Evolutionary conservation across 352 stramenopile genomes (phyloP), one percentile per base, ranked within the genome.

Genomic region (Globisporangium abappressorium): DNA sequence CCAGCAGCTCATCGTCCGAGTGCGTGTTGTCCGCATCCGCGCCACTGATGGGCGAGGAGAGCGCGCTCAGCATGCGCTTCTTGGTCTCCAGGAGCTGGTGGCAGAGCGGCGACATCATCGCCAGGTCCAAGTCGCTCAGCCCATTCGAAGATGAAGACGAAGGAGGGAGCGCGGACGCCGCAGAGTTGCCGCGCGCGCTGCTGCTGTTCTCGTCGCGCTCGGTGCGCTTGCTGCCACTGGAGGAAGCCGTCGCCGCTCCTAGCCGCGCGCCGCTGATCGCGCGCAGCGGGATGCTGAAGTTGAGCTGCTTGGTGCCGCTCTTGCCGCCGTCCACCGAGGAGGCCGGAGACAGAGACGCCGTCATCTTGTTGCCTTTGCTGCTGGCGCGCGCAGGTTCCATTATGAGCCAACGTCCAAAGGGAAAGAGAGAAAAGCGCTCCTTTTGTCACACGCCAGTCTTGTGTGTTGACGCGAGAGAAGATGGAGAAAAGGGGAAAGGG

Each of bases 1-100:
- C 75, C 62, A 77, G 64, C 28, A 66, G 46, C 24, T 84, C 77
- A 1, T 84, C 77, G 69, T 84, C 77, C n/a, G 75, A 82, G 46
- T 66, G 77, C 43, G 73, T 69, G 65, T 84, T 80, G 64, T 69
- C 74, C 26, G 43, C 43, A 20, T 70, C 67, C 61, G 80, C 73
- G 33, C 33, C 9, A 1, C 43, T 49, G 5, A 49, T 7, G 1
- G 43, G 43, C 43, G 55, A 46, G 58, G 78, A 12, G n/a, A 76
- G 69, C 58, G 69, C 63, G 60, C 67, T 69, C 41, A 86, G 64
- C 79, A 90, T 78, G 55, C 72, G 70, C 51, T 77, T 80, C 74
- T 87, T 87, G 56, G 70, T 71, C 65, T 77, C 69, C n/a, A 78
- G 46, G 28, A 81, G 65, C 65, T 75, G 71, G 51, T 66, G 78